Percentiles rank a stretch among this genome's conserved stretches.
Conservation (phyloP, 257 asterid genomes). For the Petunia axillaris region DNA sequence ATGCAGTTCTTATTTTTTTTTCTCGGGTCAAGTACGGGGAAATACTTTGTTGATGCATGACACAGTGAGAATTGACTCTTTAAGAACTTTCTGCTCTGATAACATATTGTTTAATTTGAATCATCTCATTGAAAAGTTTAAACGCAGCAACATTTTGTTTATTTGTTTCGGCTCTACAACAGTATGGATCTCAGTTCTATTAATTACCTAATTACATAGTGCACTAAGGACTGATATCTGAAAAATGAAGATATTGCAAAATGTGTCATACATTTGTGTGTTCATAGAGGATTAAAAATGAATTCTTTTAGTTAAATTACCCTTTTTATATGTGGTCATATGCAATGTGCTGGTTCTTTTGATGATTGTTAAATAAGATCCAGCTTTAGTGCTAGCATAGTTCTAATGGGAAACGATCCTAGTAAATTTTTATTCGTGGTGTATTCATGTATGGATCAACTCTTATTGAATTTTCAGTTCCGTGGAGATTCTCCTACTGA, state of each 20-base stretch:
- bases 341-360: background rate
- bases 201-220: background rate
- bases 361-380: background rate
- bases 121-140: background rate
- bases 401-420: background rate
- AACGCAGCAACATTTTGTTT: background rate
- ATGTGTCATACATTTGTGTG: constrained; percentile 1
- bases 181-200: background rate
- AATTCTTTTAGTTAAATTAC: background rate
- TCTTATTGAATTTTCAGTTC: constrained; percentile 17
- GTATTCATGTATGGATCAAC: constrained; percentile 11
- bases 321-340: background rate
- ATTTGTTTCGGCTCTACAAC: constrained; percentile 1
- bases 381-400: background rate
- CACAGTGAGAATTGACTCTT: background rate
- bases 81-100: background rate
- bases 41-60: background rate
- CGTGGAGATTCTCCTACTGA: background rate
- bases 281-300: background rate
- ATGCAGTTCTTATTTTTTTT: background rate
- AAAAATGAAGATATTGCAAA: constrained; percentile 12
- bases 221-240: constrained; percentile 14
- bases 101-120: background rate
- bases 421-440: background rate
- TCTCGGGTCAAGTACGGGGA: background rate